Evolutionary conservation across 73 alveolate species (phyloP).

Genomic region (Stentor coeruleus): DNA sequence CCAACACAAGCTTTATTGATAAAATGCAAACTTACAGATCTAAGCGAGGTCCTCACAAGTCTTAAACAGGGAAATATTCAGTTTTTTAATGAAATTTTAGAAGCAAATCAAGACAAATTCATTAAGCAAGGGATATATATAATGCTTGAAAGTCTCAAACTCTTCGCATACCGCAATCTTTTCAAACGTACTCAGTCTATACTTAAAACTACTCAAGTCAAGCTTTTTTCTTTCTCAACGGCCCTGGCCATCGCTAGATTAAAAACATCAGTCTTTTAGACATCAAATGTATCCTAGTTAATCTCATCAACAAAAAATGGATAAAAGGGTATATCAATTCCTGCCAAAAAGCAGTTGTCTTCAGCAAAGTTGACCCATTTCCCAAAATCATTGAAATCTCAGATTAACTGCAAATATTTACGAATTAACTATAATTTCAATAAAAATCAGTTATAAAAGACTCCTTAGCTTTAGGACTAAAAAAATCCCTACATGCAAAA

Average conservation of each 20-base stretch:
- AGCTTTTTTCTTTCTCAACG: background rate
- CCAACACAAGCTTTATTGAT: slow-evolving; percentile 36
- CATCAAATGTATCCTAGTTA: slow-evolving; percentile 54
- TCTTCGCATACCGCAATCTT: slow-evolving; percentile 39
- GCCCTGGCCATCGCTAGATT: slow-evolving; percentile 17
- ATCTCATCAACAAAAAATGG: slow-evolving; percentile 44
- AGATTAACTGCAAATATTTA: no score
- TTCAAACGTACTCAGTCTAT: slow-evolving; percentile 27
- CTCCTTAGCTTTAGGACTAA: no score
- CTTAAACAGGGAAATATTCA: slow-evolving; percentile 37
- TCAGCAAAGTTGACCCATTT: slow-evolving; percentile 47
- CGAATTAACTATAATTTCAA: no score
- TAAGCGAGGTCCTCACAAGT: slow-evolving; percentile 26
- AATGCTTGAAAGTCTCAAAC: slow-evolving; percentile 47
- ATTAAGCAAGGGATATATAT: slow-evolving; percentile 44
- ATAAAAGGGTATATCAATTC: slow-evolving; percentile 58
- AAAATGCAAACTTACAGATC: slow-evolving; percentile 35
- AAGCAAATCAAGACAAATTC: slow-evolving; percentile 32
- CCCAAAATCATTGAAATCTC: slow-evolving; percentile 26
- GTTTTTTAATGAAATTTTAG: slow-evolving; percentile 31
- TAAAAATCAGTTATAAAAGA: no score
- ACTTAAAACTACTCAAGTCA: background rate
- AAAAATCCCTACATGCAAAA: background rate
- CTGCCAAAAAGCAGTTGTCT: slow-evolving; percentile 47
- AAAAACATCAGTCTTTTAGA: slow-evolving; percentile 29